Evolutionary conservation across 345 rosid genomes (phyloP).

Genomic region (Salix viminalis): DNA sequence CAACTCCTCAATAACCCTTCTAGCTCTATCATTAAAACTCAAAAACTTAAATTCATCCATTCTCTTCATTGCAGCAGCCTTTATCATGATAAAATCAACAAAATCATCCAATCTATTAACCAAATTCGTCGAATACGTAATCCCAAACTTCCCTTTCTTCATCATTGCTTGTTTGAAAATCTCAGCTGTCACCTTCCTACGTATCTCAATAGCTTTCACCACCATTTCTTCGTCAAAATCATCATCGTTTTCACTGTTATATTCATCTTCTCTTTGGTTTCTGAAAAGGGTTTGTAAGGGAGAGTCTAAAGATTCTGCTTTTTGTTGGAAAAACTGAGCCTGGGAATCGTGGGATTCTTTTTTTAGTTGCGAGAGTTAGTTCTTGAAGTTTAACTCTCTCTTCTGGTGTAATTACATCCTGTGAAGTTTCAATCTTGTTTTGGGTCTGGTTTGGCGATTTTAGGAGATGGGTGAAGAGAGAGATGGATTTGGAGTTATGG

Average conservation of each 20-base stretch:
- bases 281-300: constrained; percentile 38
- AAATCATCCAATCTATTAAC: constrained; percentile 47
- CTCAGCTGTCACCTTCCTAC: constrained; percentile 72
- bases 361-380: constrained; percentile 45
- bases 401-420: constrained; percentile 25
- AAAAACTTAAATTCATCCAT: constrained; percentile 46
- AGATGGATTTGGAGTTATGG: constrained; percentile 51
- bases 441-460: constrained; percentile 8
- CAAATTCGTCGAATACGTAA: constrained; percentile 73
- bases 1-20: constrained; percentile 52
- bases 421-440: constrained; percentile 11
- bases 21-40: constrained; percentile 57
- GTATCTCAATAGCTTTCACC: constrained; percentile 57
- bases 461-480: constrained; percentile 38
- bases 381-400: constrained; percentile 53
- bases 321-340: constrained; percentile 40
- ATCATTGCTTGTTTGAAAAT: constrained; percentile 56
- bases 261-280: not conserved
- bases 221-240: constrained; percentile 59
- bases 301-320: constrained; percentile 18
- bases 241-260: constrained; percentile 21
- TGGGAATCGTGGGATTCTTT: constrained; percentile 66
- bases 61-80: constrained; percentile 73
- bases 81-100: constrained; percentile 68
- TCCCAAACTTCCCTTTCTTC: constrained; percentile 74